Percentiles rank a stretch among this genome's conserved stretches.
Evolutionary conservation across 2,329 filamentous ascomycete genomes (phyloP).

Genomic region (Gnomoniopsis smithogilvyi): DNA sequence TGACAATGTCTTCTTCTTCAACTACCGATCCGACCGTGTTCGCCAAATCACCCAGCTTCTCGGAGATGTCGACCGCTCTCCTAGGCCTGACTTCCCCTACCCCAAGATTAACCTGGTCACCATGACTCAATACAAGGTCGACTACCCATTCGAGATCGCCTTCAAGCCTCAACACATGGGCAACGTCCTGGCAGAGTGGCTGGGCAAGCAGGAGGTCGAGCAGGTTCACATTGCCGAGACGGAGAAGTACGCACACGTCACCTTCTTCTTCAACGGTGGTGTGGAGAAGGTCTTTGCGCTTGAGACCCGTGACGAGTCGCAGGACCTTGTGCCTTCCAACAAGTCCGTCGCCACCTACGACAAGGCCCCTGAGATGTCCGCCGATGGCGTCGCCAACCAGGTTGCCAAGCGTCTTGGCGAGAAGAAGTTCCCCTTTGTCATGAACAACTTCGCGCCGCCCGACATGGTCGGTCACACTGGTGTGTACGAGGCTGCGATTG

Average conservation of each 20-base stretch:
- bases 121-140: conserved; percentile 98
- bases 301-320: conserved; percentile 81
- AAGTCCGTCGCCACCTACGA: conserved; percentile 92
- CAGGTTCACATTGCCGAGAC: conserved; percentile 98
- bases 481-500: conserved; percentile 89
- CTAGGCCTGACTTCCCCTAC: conserved; percentile 86
- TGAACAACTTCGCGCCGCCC: conserved; percentile 99
- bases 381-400: conserved; percentile 83
- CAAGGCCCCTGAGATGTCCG: conserved; percentile 92
- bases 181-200: conserved; percentile 97
- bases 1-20: conserved; percentile 99
- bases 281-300: conserved; percentile 94
- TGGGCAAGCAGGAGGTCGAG: conserved; percentile 82
- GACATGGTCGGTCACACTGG: conserved; percentile 99
- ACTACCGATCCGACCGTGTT: conserved; percentile 97
- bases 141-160: conserved; percentile 88
- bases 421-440: conserved; percentile 89
- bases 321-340: conserved; percentile 80
- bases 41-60: conserved; percentile 94
- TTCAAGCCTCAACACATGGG: conserved; percentile 95
- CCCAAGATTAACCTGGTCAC: conserved; percentile 90
- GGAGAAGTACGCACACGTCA: conserved; percentile 99
- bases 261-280: conserved; percentile 99
- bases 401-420: conserved; percentile 82
- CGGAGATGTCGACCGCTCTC: conserved; percentile 87